phyloP scores from a whole-genome alignment of 1,284 basidiomycete genomes.

The Xerocomus tenax region DNA sequence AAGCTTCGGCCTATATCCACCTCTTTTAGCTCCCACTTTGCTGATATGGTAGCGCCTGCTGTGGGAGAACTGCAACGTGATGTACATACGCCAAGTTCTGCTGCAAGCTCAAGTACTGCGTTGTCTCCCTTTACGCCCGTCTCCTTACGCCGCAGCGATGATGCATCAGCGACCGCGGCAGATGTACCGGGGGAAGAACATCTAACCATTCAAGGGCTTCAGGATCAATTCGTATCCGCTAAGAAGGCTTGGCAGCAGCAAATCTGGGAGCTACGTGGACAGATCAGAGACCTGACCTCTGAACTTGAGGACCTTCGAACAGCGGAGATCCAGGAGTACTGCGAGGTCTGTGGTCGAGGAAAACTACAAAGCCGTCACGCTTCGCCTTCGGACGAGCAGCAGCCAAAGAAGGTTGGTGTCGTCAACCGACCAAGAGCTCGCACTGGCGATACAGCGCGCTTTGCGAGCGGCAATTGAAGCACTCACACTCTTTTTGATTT shows the following conservation, averaged over 20 bases:
- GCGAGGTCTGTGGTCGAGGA: slow-evolving; percentile 55
- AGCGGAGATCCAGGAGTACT: slow-evolving; percentile 38
- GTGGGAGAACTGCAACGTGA: slow-evolving; percentile 36
- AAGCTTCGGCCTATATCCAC: slow-evolving; percentile 69
- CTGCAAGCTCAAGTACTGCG: slow-evolving; percentile 35
- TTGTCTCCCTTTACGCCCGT: slow-evolving; percentile 50
- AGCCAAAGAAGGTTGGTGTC: slow-evolving; percentile 35
- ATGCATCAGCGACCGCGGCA: slow-evolving; percentile 25
- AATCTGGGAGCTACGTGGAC: slow-evolving; percentile 66
- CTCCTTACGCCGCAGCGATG: slow-evolving; percentile 31
- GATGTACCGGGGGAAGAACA: slow-evolving; percentile 39
- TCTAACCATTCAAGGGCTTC: slow-evolving; percentile 45
- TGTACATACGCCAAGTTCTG: slow-evolving; percentile 41
- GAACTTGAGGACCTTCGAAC: slow-evolving; percentile 53
- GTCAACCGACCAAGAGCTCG: slow-evolving; percentile 62
- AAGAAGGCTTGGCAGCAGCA: slow-evolving; percentile 62
- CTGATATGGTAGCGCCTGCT: slow-evolving; percentile 46
- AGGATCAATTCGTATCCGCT: slow-evolving; percentile 52
- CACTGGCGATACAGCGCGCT: slow-evolving; percentile 54
- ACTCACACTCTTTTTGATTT: slow-evolving; percentile 8
- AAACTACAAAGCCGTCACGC: slow-evolving; percentile 16
- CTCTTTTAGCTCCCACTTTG: slow-evolving; percentile 63
- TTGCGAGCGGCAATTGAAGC: slow-evolving; percentile 43
- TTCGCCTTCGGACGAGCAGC: slow-evolving; percentile 14
- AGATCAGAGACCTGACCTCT: slow-evolving; percentile 59